Conservation (phyloP, 352 stramenopile species). For the Peronospora destructor region DNA sequence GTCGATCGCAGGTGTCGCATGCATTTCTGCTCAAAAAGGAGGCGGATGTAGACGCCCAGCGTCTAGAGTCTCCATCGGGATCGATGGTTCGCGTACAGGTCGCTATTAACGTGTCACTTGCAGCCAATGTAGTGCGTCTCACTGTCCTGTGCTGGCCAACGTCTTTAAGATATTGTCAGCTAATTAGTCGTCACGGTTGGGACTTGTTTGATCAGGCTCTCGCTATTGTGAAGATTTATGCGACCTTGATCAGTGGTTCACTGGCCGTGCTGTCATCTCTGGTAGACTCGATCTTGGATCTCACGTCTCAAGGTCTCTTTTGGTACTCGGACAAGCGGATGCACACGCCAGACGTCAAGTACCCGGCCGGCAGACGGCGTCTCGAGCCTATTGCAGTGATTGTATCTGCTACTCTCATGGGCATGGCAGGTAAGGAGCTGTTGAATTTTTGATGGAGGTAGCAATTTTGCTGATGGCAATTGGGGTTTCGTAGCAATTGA, state of each 20-base stretch:
- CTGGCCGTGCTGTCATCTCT: slow-evolving; percentile 92
- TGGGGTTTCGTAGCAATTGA: slow-evolving; percentile 66
- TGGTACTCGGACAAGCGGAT: slow-evolving; percentile 91
- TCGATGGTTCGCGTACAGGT: slow-evolving; percentile 41
- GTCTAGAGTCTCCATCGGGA: slow-evolving; percentile 26
- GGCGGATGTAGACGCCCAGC: slow-evolving; percentile 36
- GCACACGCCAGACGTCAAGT: slow-evolving; percentile 86
- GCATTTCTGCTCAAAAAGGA: slow-evolving; percentile 60
- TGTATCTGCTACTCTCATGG: slow-evolving; percentile 95
- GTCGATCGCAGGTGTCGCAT: slow-evolving; percentile 68
- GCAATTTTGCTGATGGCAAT: slow-evolving; percentile 4
- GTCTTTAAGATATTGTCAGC: not conserved
- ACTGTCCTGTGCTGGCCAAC: not conserved
- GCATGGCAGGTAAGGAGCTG: slow-evolving; percentile 73
- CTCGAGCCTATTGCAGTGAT: slow-evolving; percentile 94
- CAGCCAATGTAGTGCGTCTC: slow-evolving; percentile 60
- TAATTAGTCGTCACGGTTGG: slow-evolving; percentile 4
- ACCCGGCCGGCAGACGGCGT: slow-evolving; percentile 87
- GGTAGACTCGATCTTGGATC: slow-evolving; percentile 91
- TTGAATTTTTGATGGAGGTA: not conserved
- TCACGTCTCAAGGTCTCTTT: slow-evolving; percentile 90
- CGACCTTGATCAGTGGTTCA: slow-evolving; percentile 77
- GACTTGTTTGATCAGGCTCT: slow-evolving; percentile 30
- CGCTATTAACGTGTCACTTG: slow-evolving; percentile 63
- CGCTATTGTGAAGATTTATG: slow-evolving; percentile 67